Evolutionary conservation across 2,329 filamentous ascomycete species (phyloP), one percentile per base, ranked within the genome.

Genomic region (Pseudophaeomoniella oleicola): DNA sequence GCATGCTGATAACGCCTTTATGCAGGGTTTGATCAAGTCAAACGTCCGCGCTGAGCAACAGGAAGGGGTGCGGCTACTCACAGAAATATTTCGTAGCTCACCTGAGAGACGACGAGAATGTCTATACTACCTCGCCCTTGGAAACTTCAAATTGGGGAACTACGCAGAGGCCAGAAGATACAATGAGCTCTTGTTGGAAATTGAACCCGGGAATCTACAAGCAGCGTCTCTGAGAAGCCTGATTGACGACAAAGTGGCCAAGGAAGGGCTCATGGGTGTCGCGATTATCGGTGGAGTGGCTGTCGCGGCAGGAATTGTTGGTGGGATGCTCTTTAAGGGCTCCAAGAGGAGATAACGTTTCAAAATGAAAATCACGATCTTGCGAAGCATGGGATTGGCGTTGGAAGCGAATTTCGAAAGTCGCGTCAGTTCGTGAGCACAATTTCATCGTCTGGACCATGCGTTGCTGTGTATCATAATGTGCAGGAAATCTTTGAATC

Each of bases 101-200:
- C 86, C 85, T 46, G 90, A 96, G 60, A 83, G 90, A 50, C 80
- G 90, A 54, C 80, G 90, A 53, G 90, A 98, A 71, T 98, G 90
- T 55, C 81, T 98, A 42, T 98, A 94, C 69, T 98, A 98, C 63
- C 78, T 98, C 37, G 90, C 85, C 16, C 74, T 98, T 19, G 90
- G 90, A 44, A 94, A 96, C 69, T 96, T 88, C 73, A 96, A 96
- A 67, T 75, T 98, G 33, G 88, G 87, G 43, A 96, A 94, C 69
- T 98, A 94, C 59, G 86, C 79, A 42, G 90, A 98, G 56, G 88
- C 88, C 41, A 72, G 88, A 52, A 73, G 84, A 54, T 96, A 96
- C 64, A 98, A 98, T 59, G 88, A 96, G 53, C 69, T 88, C 35
- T 67, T 98, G 42, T 63, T 96, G 37, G 85, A 94, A 43, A 80